Evolutionary conservation across 768 basidiomycete genomes (phyloP).

Genomic region (Suillus americanus): DNA sequence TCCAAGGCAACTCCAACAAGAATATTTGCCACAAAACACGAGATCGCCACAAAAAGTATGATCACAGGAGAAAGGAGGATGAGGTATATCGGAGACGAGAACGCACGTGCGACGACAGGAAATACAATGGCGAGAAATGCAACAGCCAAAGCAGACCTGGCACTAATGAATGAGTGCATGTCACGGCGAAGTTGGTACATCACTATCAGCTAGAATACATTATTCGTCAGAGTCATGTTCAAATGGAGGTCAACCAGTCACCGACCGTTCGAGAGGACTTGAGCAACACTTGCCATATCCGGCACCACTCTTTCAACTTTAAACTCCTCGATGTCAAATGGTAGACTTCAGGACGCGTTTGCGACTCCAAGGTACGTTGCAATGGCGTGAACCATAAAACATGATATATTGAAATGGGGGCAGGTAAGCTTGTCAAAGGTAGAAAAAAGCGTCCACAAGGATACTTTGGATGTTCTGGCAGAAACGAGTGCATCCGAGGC

Average conservation of each 20-base stretch:
- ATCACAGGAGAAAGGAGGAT: conserved; percentile 64
- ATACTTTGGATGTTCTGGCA: conserved; percentile 76
- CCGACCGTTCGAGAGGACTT: neutral
- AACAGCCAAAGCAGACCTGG: conserved; percentile 53
- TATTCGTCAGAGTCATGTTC: neutral
- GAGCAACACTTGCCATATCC: neutral
- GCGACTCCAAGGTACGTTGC: conserved; percentile 71
- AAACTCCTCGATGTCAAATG: neutral
- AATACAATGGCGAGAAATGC: conserved; percentile 56
- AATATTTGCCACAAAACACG: conserved; percentile 54
- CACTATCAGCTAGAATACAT: neutral
- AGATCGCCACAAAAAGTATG: conserved; percentile 44
- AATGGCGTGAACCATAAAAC: neutral
- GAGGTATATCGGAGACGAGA: conserved; percentile 66
- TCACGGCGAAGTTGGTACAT: conserved; percentile 15
- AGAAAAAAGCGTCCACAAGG: conserved; percentile 79
- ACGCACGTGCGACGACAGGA: conserved; percentile 52
- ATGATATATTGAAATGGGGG: no score
- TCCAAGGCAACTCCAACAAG: conserved; percentile 63
- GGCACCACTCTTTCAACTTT: neutral
- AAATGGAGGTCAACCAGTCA: neutral
- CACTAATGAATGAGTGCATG: conserved; percentile 43
- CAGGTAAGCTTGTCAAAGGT: conserved; percentile 76
- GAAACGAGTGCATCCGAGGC: conserved; percentile 87
- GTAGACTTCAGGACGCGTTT: conserved; percentile 77